These are phyloP conservation scores for Xylariaceae sp. DNA, from an alignment of 2,329 filamentous ascomycete species.

Conservation along the genomic window DNA sequence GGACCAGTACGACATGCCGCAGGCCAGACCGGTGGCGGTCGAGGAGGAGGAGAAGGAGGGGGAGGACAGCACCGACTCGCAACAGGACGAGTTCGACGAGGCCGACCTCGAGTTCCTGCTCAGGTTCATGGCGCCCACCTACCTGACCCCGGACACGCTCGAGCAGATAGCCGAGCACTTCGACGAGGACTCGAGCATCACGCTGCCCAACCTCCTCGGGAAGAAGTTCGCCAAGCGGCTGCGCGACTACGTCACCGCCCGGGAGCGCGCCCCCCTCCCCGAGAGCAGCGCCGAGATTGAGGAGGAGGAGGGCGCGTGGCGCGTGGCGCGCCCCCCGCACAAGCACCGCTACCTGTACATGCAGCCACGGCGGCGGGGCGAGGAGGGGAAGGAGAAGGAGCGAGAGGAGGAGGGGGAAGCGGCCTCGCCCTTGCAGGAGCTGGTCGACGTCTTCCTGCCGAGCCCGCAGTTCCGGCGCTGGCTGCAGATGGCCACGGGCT, in stretches of 20 bases:
- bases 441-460: slow-evolving; percentile 76
- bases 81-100: slow-evolving; percentile 59
- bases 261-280: slow-evolving; percentile 28
- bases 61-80: slow-evolving; percentile 31
- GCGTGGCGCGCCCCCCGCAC: slow-evolving; percentile 79
- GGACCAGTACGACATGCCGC: slow-evolving; percentile 80
- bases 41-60: too few relatives aligned
- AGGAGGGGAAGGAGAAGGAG: slow-evolving; percentile 6
- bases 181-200: slow-evolving; percentile 74
- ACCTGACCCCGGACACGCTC: slow-evolving; percentile 85
- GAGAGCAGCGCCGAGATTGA: slow-evolving; percentile 49
- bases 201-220: slow-evolving; percentile 69
- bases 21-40: slow-evolving; percentile 47
- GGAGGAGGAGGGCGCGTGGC: slow-evolving; percentile 54
- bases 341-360: slow-evolving; percentile 91
- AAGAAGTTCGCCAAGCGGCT: slow-evolving; percentile 69
- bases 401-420: slow-evolving; percentile 27
- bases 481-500: slow-evolving; percentile 75
- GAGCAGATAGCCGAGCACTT: slow-evolving; percentile 77
- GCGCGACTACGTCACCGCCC: slow-evolving; percentile 58
- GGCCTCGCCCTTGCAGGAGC: slow-evolving; percentile 60
- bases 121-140: slow-evolving; percentile 82
- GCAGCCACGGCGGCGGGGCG: slow-evolving; percentile 41
- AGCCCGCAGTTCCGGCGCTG: slow-evolving; percentile 83
- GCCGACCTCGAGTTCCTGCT: slow-evolving; percentile 83